These are phyloP conservation scores for Pseudonitzschia delicatissima DNA, from an alignment of 108 stramenopile species.

Conservation along the genomic window DNA sequence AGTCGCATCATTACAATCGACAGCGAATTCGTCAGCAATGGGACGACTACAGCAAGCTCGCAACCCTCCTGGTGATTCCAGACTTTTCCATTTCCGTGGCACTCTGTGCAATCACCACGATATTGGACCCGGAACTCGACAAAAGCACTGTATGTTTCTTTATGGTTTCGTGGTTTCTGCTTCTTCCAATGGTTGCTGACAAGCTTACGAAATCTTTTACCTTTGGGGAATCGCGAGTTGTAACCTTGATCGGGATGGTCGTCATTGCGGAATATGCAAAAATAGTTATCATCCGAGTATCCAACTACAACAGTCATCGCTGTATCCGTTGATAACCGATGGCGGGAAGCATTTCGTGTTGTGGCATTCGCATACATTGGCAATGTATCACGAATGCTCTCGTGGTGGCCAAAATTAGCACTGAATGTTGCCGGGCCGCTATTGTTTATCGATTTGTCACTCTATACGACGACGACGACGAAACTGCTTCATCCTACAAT, in stretches of 20 bases:
- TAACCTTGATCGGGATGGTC: neutral
- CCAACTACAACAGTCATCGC: neutral
- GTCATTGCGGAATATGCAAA: neutral
- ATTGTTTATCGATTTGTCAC: neutral
- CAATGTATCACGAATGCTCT: neutral
- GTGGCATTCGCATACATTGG: neutral
- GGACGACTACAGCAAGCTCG: neutral
- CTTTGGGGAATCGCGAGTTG: conserved; percentile 7
- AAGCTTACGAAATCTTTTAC: neutral
- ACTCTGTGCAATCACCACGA: neutral
- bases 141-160: neutral
- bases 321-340: neutral
- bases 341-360: conserved; percentile 8
- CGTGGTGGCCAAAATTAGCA: neutral
- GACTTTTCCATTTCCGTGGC: neutral
- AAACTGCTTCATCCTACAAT: neutral
- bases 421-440: conserved; percentile 4
- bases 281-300: neutral
- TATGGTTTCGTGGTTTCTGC: neutral
- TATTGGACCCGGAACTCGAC: neutral
- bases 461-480: neutral
- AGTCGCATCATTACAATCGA: neutral
- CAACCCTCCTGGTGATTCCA: neutral
- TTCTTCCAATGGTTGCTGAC: neutral
- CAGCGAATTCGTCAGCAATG: neutral